phyloP scores from a whole-genome alignment of 345 rosid genomes.

The Eucalyptus urophylla region DNA sequence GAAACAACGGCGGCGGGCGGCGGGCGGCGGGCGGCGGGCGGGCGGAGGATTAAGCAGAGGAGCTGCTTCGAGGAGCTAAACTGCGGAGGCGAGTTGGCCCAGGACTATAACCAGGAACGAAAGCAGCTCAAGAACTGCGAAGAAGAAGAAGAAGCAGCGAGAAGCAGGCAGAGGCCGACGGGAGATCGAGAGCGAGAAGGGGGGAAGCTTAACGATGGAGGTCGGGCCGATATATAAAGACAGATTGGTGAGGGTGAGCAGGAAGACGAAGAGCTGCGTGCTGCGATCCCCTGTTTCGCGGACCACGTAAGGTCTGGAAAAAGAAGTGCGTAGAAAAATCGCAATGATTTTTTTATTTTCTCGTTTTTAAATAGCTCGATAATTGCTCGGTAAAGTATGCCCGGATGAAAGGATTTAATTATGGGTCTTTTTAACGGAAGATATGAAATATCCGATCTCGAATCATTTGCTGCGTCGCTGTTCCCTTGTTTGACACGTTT shows the following conservation, averaged over 20 bases:
- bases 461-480: neutral
- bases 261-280: neutral
- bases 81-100: too few relatives aligned
- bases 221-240: too few relatives aligned
- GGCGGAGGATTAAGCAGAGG: too few relatives aligned
- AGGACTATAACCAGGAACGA: too few relatives aligned
- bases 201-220: too few relatives aligned
- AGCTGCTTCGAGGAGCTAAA: too few relatives aligned
- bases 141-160: too few relatives aligned
- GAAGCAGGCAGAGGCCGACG: too few relatives aligned
- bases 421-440: neutral
- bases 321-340: neutral
- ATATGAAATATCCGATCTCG: neutral
- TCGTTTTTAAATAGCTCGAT: too few relatives aligned
- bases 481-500: neutral
- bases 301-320: neutral
- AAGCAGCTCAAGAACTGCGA: too few relatives aligned
- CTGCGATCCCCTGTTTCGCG: slow-evolving; percentile 6
- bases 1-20: neutral
- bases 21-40: too few relatives aligned
- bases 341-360: neutral
- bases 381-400: neutral
- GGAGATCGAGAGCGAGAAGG: too few relatives aligned
- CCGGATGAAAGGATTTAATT: neutral
- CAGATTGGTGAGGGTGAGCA: neutral